A percentile compares a stretch with the other conserved stretches of the same genome.
These are phyloP conservation scores for Geum urbanum DNA, from an alignment of 306 rosid genomes.

Conservation along the genomic window DNA sequence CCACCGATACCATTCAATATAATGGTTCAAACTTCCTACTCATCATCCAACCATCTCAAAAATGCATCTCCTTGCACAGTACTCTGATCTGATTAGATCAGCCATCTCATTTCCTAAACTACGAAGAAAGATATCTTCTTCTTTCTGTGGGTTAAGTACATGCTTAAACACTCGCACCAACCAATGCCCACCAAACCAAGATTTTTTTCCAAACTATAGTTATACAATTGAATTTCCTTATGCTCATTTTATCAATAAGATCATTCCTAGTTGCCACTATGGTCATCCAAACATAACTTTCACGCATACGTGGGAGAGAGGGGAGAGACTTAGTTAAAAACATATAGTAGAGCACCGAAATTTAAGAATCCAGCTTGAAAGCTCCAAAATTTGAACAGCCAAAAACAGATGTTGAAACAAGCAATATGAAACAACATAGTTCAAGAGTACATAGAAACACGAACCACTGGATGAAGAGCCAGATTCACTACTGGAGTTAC, in stretches of 20 bases:
- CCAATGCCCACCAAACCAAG: background rate
- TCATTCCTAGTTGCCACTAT: background rate
- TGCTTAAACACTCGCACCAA: background rate
- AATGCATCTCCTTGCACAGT: background rate
- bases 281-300: background rate
- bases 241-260: background rate
- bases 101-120: background rate
- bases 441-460: constrained; percentile 39
- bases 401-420: background rate
- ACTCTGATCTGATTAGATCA: background rate
- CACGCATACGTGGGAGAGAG: background rate
- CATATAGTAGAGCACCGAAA: background rate
- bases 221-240: background rate
- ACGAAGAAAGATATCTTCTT: background rate
- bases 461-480: constrained; percentile 93
- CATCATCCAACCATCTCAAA: background rate
- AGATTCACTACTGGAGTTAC: constrained; percentile 77
- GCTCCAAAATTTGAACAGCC: constrained; percentile 17
- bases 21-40: background rate
- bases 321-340: background rate
- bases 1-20: background rate
- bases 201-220: background rate
- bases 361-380: background rate
- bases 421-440: background rate
- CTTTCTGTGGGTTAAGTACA: background rate